These are phyloP conservation scores for Papiliotrema flavescens DNA, from an alignment of 1,284 basidiomycete species.

Conservation along the genomic window DNA sequence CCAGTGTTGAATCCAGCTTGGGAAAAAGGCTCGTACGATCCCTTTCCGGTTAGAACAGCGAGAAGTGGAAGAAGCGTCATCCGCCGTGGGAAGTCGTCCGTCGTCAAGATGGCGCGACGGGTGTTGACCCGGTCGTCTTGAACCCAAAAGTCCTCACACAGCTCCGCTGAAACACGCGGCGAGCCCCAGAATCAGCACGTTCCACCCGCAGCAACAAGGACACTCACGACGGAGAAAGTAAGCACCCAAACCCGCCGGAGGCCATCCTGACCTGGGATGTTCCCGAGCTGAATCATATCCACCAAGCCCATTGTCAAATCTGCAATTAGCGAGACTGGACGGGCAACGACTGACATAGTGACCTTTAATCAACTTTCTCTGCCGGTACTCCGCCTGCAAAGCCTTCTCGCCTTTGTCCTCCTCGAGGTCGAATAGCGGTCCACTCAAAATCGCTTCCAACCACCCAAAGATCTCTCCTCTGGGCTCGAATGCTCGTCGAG, in stretches of 20 bases:
- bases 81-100: slow-evolving; percentile 32
- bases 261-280: slow-evolving; percentile 28
- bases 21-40: slow-evolving; percentile 12
- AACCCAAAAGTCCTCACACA: slow-evolving; percentile 41
- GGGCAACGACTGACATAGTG: background rate
- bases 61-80: slow-evolving; percentile 28
- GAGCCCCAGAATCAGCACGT: slow-evolving; percentile 18
- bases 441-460: slow-evolving; percentile 33
- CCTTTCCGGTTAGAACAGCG: slow-evolving; percentile 26
- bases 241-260: slow-evolving; percentile 36
- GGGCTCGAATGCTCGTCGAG: slow-evolving; percentile 26
- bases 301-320: slow-evolving; percentile 39
- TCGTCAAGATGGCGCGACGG: slow-evolving; percentile 35
- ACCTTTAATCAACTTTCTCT: slow-evolving; percentile 40
- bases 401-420: slow-evolving; percentile 10
- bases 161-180: slow-evolving; percentile 21
- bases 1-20: slow-evolving; percentile 17
- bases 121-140: slow-evolving; percentile 30
- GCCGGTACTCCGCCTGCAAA: slow-evolving; percentile 17
- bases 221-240: slow-evolving; percentile 33
- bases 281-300: slow-evolving; percentile 31
- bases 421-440: slow-evolving; percentile 26
- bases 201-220: background rate
- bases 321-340: slow-evolving; percentile 1
- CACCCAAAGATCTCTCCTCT: slow-evolving; percentile 37